A percentile compares a stretch with the other conserved stretches of the same genome.
These are phyloP conservation scores for Trypanosoma caninum DNA, from an alignment of 208 protist genomes.

Conservation along the genomic window DNA sequence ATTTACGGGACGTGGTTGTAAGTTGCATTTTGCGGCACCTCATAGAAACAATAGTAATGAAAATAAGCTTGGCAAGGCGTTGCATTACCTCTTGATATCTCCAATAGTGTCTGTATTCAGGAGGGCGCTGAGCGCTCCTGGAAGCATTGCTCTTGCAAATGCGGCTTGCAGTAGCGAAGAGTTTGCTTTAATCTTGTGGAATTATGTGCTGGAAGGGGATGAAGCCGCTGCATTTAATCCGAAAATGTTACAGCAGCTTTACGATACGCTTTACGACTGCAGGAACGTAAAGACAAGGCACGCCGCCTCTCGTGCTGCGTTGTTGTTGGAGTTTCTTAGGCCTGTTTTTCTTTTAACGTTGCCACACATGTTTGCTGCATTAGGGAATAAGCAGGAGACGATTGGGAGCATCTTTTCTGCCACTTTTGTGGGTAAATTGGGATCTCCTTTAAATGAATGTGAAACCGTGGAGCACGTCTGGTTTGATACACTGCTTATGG, in stretches of 20 bases:
- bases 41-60: neutral
- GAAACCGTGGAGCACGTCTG: constrained; percentile 15
- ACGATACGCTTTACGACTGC: neutral
- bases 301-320: neutral
- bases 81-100: constrained; percentile 17
- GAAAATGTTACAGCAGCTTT: constrained; percentile 12
- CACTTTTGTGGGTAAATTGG: neutral
- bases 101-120: constrained; percentile 10
- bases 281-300: neutral
- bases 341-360: constrained; percentile 19
- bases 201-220: constrained; percentile 16
- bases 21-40: neutral
- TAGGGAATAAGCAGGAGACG: constrained; percentile 6
- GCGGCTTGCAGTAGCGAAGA: neutral
- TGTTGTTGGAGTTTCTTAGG: constrained; percentile 22
- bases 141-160: neutral
- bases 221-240: constrained; percentile 21
- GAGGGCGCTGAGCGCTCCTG: neutral
- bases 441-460: constrained; percentile 7
- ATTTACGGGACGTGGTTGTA: neutral
- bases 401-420: neutral
- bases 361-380: constrained; percentile 7
- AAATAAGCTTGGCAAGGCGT: neutral
- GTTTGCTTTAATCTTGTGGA: constrained; percentile 13
- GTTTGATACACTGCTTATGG: neutral